A percentile compares a stretch with the other conserved stretches of the same genome.
Evolutionary conservation across 805 yeast genomes (phyloP).

Genomic region (Barnettozyma populi): DNA sequence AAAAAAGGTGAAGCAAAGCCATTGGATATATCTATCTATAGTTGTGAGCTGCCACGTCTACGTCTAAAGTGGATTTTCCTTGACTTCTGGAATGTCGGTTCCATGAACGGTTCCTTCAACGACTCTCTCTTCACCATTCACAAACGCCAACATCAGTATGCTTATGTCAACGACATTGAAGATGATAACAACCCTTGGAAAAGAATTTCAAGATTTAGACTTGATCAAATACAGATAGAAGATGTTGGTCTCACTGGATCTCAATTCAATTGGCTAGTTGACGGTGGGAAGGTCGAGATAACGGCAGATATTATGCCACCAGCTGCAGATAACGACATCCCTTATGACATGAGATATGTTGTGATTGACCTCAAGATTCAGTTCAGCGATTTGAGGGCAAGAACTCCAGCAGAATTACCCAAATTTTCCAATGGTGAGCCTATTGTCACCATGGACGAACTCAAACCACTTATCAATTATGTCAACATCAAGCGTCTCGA

Average conservation of each 20-base stretch:
- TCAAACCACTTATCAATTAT: slow-evolving; percentile 56
- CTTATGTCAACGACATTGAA: slow-evolving; percentile 35
- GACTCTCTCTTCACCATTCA: slow-evolving; percentile 74
- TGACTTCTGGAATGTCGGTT: slow-evolving; percentile 65
- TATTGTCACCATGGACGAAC: slow-evolving; percentile 51
- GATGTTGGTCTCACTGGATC: slow-evolving; percentile 30
- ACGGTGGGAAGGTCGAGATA: slow-evolving; percentile 70
- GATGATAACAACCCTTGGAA: slow-evolving; percentile 41
- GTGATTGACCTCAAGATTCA: slow-evolving; percentile 63
- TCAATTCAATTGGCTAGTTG: slow-evolving; percentile 62
- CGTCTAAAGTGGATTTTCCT: slow-evolving; percentile 52
- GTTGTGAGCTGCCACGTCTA: slow-evolving; percentile 57
- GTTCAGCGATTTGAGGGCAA: slow-evolving; percentile 57
- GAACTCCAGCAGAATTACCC: slow-evolving; percentile 43
- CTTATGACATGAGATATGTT: slow-evolving; percentile 41
- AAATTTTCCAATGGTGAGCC: slow-evolving; percentile 48
- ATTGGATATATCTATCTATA: slow-evolving; percentile 50
- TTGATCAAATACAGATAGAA: slow-evolving; percentile 35
- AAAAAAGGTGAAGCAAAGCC: slow-evolving; percentile 15
- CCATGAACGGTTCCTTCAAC: slow-evolving; percentile 69
- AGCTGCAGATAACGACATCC: slow-evolving; percentile 24
- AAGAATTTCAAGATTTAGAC: slow-evolving; percentile 41
- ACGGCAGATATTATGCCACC: slow-evolving; percentile 73
- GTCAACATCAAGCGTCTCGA: slow-evolving; percentile 42
- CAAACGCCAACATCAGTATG: slow-evolving; percentile 58